These are phyloP conservation scores for Chlorella sorokiniana DNA, from an alignment of 139 green algal species.

Conservation along the genomic window DNA sequence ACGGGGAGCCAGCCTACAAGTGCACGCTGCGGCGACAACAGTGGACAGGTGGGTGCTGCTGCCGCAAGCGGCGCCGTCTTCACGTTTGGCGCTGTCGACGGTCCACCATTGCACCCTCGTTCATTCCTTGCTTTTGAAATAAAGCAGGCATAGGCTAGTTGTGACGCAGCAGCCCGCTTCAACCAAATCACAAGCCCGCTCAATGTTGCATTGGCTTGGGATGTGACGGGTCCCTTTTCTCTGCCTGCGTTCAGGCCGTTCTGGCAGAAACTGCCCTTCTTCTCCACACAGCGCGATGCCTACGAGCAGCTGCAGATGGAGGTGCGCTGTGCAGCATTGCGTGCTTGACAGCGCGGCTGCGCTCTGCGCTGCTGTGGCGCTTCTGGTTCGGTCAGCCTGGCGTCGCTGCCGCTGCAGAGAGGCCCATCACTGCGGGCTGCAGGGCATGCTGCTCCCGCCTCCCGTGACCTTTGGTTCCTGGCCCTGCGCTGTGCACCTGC, in stretches of 20 bases:
- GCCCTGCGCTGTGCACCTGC: background rate
- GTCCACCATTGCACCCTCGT: too few species aligned
- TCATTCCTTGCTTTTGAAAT: too few species aligned
- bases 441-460: too few species aligned
- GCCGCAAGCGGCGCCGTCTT: background rate
- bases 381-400: background rate
- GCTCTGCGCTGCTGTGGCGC: background rate
- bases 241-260: background rate
- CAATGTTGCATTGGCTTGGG: too few species aligned
- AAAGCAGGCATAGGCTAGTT: background rate
- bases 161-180: background rate
- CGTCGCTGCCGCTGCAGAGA: too few species aligned
- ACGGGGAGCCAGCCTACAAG: background rate
- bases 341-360: background rate
- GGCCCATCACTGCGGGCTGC: too few species aligned
- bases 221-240: too few species aligned
- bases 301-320: constrained; percentile 63
- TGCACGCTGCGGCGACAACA: background rate
- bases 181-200: too few species aligned
- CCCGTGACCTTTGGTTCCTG: background rate
- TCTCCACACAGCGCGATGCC: constrained; percentile 30
- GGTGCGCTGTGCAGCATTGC: background rate
- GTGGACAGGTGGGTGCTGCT: background rate
- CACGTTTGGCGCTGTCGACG: too few species aligned
- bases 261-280: constrained; percentile 17